Base-by-base conservation (phyloP, 2,329 filamentous ascomycete genomes). In the Pyrenochaeta sp. region DNA sequence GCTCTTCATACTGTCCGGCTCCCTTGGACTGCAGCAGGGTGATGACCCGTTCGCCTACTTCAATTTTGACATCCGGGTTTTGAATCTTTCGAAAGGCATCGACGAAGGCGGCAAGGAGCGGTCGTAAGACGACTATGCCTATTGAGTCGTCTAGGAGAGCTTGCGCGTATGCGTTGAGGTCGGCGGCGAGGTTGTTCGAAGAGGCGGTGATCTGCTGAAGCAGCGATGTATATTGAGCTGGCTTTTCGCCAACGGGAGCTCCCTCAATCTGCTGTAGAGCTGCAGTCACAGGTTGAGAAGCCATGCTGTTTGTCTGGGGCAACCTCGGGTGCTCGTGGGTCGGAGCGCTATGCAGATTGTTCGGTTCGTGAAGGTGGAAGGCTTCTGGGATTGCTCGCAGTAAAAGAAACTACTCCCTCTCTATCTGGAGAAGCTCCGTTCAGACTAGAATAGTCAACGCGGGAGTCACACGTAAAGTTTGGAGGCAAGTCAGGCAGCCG, bases 1-100 rank as follows among this genome's bases (percentile, higher is more conserved):
- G 92, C 76, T 98, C 93, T 78, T 95, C 88, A 72, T 92, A 95
- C 56, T 76, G 73, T 1, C 90, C 91, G 74, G 90, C 79, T 78
- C 89, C 85, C 61, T 87, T 86, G 76, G 90, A 78, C 74, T 84
- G 76, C 50, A 97, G 85, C 43, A 88, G 82, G 50, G 84, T 80
- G 42, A 96, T 85, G n/a, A 91, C 86, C 73, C 90, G 87, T 69
- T 86, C 84, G 68, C 91, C 93, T 46, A 93, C 90, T 64, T 88
- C 86, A 69, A 96, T 90, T 79, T 90, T 90, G 61, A 89, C 81
- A 58, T 90, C 86, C 42, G 87, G 78, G 66, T 87, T 84, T 37
- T 84, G 77, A 55, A 93, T 81, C 22, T 80, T 78, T 59, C 85
- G 81, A 66, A 96, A 89, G 15, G 85, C 81, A 42, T 81, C 72